Evolutionary conservation across 768 basidiomycete genomes (phyloP).

Genomic region (Amanita rubescens): DNA sequence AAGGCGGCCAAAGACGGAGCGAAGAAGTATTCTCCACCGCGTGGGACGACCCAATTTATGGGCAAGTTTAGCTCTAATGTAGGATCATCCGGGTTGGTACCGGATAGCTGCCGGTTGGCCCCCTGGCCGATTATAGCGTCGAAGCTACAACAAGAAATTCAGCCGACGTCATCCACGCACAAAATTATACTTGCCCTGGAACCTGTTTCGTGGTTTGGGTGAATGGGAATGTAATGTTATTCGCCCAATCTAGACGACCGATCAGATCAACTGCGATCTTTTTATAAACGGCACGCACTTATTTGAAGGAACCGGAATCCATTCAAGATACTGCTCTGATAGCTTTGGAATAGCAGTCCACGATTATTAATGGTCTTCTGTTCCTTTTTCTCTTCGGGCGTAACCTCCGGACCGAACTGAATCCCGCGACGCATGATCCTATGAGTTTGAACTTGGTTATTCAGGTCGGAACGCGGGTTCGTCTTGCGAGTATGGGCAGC

Average conservation of each 20-base stretch:
- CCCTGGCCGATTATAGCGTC: conserved; percentile 41
- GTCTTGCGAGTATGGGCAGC: conserved; percentile 43
- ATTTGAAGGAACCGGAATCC: conserved; percentile 38
- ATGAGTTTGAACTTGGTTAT: conserved; percentile 20
- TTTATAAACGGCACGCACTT: conserved; percentile 17
- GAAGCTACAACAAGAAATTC: conserved; percentile 25
- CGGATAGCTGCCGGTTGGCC: conserved; percentile 15
- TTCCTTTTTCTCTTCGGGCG: conserved; percentile 24
- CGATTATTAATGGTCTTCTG: conserved; percentile 38
- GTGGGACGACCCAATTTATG: conserved; percentile 31
- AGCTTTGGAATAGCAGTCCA: conserved; percentile 39
- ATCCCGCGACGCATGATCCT: conserved; percentile 43
- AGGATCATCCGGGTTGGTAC: conserved; percentile 26
- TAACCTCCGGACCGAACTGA: conserved; percentile 46
- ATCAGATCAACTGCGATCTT: neutral
- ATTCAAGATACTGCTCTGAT: conserved; percentile 32
- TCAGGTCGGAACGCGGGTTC: conserved; percentile 37
- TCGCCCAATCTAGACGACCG: conserved; percentile 28
- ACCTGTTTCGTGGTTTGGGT: conserved; percentile 17
- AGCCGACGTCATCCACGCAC: neutral
- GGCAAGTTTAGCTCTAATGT: conserved; percentile 24
- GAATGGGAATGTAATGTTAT: conserved; percentile 29
- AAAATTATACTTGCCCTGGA: conserved; percentile 21
- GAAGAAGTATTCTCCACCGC: conserved; percentile 50
- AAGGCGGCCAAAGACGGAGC: conserved; percentile 40